Conservation (phyloP, 2,329 filamentous ascomycete species). For the Alternaria hordeiaustralica region DNA sequence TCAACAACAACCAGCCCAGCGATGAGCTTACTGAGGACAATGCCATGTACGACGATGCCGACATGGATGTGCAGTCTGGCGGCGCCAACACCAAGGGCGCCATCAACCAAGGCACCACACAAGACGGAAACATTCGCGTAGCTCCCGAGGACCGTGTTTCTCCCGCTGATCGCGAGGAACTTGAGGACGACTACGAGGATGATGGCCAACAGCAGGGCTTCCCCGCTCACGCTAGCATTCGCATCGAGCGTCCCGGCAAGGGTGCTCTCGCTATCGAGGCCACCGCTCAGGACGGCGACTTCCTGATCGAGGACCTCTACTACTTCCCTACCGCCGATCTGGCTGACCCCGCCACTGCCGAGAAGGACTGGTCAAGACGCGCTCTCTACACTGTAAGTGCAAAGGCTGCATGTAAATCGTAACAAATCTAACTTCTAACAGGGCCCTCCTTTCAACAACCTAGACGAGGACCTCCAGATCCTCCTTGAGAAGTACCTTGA, state of each 20-base stretch:
- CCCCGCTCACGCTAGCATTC: conserved; percentile 82
- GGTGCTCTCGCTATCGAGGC: conserved; percentile 89
- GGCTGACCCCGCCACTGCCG: conserved; percentile 76
- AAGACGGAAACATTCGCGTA: conserved; percentile 60
- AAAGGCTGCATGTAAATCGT: background rate
- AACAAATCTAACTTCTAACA: background rate
- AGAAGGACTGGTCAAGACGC: conserved; percentile 77
- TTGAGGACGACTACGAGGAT: conserved; percentile 63
- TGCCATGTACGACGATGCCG: conserved; percentile 47
- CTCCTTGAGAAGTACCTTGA: conserved; percentile 93
- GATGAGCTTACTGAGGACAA: conserved; percentile 63
- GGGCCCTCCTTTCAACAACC: conserved; percentile 89
- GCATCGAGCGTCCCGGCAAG: conserved; percentile 84
- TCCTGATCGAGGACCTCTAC: conserved; percentile 89
- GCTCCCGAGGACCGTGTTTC: conserved; percentile 63
- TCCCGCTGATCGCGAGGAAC: conserved; percentile 64
- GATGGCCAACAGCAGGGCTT: conserved; percentile 65
- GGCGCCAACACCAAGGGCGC: conserved; percentile 63
- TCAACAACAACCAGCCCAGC: conserved; percentile 59
- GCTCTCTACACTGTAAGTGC: conserved; percentile 70
- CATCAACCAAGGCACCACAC: conserved; percentile 61
- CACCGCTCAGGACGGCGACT: conserved; percentile 81
- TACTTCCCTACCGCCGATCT: conserved; percentile 81
- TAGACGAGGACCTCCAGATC: conserved; percentile 94
- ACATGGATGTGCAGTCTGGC: conserved; percentile 58